Evolutionary conservation across 768 basidiomycete species (phyloP), one percentile per base, ranked within the genome.

Genomic region (Xanthoconium purpureum): DNA sequence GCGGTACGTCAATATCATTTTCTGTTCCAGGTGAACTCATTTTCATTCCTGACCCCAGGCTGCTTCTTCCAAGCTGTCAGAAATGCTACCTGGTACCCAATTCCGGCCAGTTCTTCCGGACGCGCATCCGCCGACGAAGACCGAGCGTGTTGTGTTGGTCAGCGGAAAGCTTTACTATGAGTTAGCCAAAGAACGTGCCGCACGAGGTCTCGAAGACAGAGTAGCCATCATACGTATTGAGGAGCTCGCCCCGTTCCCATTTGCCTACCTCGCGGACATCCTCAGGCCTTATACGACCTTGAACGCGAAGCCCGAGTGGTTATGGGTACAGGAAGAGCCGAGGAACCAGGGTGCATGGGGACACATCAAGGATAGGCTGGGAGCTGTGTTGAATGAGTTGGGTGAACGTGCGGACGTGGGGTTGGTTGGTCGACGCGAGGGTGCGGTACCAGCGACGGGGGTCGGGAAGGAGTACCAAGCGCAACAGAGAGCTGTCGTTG

Each of bases 81-180:
- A 91, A 2, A 74, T 95, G 57, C 75, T 73, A 10, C 68, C 77
- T 0, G 83, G 83, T 0, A 84, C 82, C 0, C 70, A 64, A 1
- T 94, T 94, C 81, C 77, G 79, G 50, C 83, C 88, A 1, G 84
- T 94, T 17, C 74, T 91, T 9, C 71, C 75, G 7, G 89, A 90
- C 61, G 8, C 47, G 43, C 74, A 11, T 49, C 61, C 14, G 63
- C 78, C 59, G 55, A 57, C 68, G 6, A 69, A 73, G 13, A 82
- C 82, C 20, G 75, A 83, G 59, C 84, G 88, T 4, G 77, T 96
- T n/a, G 76, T 93, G 28, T 67, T 94, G 42, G 75, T 92, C 47
- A 81, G 85, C 0, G 94, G 94, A 13, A 96, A 96, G 74, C 70
- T 93, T 2, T 96, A 91, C 73, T 95, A 95, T 71, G 91, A 94